Base-by-base conservation (phyloP, 805 yeast genomes). In the Ogataea philodendri region DNA sequence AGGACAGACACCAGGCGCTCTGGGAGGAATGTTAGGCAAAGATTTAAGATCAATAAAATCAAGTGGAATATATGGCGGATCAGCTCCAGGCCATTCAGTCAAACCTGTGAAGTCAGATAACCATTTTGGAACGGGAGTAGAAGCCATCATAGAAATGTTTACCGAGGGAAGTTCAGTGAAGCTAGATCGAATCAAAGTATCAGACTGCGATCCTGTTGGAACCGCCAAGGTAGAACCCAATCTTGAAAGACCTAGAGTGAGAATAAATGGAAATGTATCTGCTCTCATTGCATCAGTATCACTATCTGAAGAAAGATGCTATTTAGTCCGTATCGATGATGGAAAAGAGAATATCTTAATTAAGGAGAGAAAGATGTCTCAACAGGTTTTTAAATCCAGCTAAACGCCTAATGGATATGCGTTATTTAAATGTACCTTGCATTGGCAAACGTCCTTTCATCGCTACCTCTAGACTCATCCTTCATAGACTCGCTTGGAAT, bases 61-160 rank as follows among this genome's bases (percentile, higher is more conserved):
- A 42, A 85, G 60, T 2, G 94, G 88, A 23, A 89, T 81, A 56
- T 85, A 89, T 0, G 97, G 96, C 3, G 97, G 96, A 35, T 79
- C 78, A 27, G 74, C 55, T 0, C 82, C 89, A 0, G 97, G 97
- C 97, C 97, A 89, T 35, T 70, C 69, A 0, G 47, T 60, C 33
- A 87, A 53, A 0, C 90, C 89, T 1, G 96, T 86, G 46, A 84
- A 71, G 9, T 75, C 82, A 0, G 69, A 45, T 18, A 89, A 68
- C 97, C 97, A 89, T 15, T 65, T 39, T 0, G 97, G 97, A 43
- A 89, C 76, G 8, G 58, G 54, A 1, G 54, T 46, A 2, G 49
- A 27, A 4, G 60, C 62, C 38, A 40, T 18, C 31, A 51, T 42
- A 4, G 59, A 49, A 5, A 49, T 48, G 32, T 55, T 55, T 29